These are phyloP conservation scores for Acer saccharum DNA, from an alignment of 345 rosid species.

Conservation along the genomic window DNA sequence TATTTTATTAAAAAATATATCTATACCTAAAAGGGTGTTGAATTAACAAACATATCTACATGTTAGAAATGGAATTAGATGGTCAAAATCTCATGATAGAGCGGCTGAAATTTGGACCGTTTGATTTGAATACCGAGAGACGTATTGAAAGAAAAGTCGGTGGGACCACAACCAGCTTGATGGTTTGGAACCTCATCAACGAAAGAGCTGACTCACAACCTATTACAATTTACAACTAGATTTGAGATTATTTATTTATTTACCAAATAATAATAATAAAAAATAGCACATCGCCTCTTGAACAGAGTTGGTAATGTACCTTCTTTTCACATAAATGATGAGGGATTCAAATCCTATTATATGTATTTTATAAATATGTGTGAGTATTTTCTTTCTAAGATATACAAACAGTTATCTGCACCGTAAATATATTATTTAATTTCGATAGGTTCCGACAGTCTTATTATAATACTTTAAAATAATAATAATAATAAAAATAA, in stretches of 20 bases:
- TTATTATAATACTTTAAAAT: no score
- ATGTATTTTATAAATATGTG: no score
- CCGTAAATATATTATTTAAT: no score
- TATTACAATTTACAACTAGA: constrained; percentile 14
- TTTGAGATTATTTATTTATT: background rate
- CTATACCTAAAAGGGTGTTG: background rate
- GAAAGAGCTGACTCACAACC: constrained; percentile 24
- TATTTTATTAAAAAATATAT: background rate
- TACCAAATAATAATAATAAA: background rate
- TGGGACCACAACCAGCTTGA: constrained; percentile 28
- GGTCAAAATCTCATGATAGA: constrained; percentile 26
- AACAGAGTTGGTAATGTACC: no score
- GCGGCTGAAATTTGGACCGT: constrained; percentile 23
- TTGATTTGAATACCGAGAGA: constrained; percentile 27
- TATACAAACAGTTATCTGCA: no score
- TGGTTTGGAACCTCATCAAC: constrained; percentile 28
- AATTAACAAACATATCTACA: constrained; percentile 1
- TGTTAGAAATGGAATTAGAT: background rate
- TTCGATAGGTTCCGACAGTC: no score
- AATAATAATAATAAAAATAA: no score
- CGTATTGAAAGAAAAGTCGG: constrained; percentile 23
- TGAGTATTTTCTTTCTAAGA: no score
- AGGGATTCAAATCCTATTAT: no score
- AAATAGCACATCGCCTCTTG: no score
- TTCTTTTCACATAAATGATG: no score